Evolutionary conservation across 371 early-diverging fungal species (phyloP).

Genomic region (Fennellomyces sp.): DNA sequence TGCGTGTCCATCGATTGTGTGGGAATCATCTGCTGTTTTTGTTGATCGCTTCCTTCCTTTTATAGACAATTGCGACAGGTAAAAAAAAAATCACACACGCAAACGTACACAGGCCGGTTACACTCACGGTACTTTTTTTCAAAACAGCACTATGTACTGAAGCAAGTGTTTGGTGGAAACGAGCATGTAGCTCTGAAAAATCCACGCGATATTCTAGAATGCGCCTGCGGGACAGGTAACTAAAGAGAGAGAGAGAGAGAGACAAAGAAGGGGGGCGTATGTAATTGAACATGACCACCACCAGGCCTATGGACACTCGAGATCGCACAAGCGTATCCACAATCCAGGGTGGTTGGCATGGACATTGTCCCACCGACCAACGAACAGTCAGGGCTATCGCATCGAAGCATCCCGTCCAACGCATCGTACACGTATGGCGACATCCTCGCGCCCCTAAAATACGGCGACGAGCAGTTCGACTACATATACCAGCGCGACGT

Average conservation of each 20-base stretch:
- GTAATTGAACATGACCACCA: too few species aligned
- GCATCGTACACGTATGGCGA: constrained; percentile 33
- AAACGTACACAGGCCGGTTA: background rate
- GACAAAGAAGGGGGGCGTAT: too few species aligned
- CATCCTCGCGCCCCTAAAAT: constrained; percentile 25
- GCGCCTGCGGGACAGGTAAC: constrained; percentile 35
- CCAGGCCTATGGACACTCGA: constrained; percentile 34
- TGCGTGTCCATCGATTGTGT: background rate
- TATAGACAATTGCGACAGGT: constrained; percentile 32
- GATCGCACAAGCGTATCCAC: constrained; percentile 25
- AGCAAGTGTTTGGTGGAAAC: constrained; percentile 32
- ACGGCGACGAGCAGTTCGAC: constrained; percentile 59
- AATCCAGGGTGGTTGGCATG: constrained; percentile 32
- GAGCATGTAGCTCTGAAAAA: constrained; percentile 16
- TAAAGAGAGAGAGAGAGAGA: background rate
- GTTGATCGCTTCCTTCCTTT: background rate
- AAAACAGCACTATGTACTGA: constrained; percentile 35
- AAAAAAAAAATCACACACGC: background rate
- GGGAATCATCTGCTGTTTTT: constrained; percentile 4
- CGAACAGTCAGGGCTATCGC: background rate
- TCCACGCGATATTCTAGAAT: constrained; percentile 23
- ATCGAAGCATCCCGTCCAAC: constrained; percentile 11
- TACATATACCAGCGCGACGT: constrained; percentile 63
- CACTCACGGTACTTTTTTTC: background rate
- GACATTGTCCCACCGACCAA: constrained; percentile 26